Conservation (phyloP, 441 rosid species). For the Euphorbia corollata region DNA sequence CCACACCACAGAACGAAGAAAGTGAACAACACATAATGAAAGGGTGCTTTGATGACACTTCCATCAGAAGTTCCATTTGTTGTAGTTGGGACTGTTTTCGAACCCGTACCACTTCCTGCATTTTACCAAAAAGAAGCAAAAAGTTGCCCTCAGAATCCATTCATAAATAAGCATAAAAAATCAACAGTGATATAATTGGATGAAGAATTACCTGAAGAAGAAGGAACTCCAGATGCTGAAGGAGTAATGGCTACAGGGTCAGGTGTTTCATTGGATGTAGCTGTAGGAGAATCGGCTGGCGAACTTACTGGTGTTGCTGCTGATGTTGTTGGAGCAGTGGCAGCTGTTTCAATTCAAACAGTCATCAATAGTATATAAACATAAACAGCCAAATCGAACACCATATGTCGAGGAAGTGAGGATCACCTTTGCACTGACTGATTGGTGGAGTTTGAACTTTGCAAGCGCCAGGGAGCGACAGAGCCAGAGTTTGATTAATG, state of each 20-base stretch:
- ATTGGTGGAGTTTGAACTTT: conserved; percentile 38
- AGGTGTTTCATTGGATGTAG: conserved; percentile 25
- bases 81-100: conserved; percentile 36
- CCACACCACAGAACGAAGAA: conserved; percentile 23
- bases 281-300: conserved; percentile 27
- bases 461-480: conserved; percentile 44
- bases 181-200: background rate
- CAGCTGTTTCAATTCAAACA: conserved; percentile 19
- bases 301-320: conserved; percentile 24
- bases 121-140: background rate
- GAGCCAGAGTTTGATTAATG: conserved; percentile 45
- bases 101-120: conserved; percentile 28
- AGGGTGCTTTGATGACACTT: conserved; percentile 24
- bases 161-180: background rate
- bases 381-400: no score
- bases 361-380: background rate
- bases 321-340: conserved; percentile 23
- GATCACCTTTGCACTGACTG: conserved; percentile 42
- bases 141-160: background rate
- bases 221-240: conserved; percentile 22
- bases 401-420: background rate
- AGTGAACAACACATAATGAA: conserved; percentile 14
- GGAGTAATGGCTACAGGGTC: conserved; percentile 21
- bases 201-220: conserved; percentile 23
- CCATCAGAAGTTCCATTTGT: conserved; percentile 33